Evolutionary conservation across 2,329 filamentous ascomycete species (phyloP).

Genomic region (Plectosphaerella cucumerina): DNA sequence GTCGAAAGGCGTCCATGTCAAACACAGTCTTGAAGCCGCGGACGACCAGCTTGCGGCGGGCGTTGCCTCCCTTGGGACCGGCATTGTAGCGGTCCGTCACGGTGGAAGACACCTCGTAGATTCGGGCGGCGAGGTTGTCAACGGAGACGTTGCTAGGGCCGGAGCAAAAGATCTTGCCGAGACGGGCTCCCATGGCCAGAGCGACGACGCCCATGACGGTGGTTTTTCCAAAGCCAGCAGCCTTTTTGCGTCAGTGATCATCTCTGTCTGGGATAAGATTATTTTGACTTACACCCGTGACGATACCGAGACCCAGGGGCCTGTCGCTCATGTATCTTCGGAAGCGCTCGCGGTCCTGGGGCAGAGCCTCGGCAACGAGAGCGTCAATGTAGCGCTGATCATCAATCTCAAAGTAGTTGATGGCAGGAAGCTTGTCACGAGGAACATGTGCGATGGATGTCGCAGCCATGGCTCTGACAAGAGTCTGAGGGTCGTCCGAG

Average conservation of each 20-base stretch:
- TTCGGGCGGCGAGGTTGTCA: slow-evolving; percentile 12
- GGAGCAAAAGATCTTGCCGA: slow-evolving; percentile 8
- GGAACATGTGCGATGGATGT: no score
- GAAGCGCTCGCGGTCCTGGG: background rate
- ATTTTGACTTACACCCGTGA: background rate
- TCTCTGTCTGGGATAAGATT: no score
- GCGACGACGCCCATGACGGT: background rate
- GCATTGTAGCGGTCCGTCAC: background rate
- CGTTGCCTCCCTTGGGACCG: no score
- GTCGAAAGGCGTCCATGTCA: slow-evolving; percentile 5
- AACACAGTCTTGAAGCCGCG: slow-evolving; percentile 1
- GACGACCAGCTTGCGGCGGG: slow-evolving; percentile 3
- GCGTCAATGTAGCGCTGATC: background rate
- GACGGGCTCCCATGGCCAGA: slow-evolving; percentile 4
- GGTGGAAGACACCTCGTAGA: background rate
- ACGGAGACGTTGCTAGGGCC: slow-evolving; percentile 11
- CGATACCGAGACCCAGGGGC: background rate
- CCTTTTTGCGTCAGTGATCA: slow-evolving; percentile 2
- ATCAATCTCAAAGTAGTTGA: background rate
- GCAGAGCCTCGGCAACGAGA: background rate
- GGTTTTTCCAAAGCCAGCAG: slow-evolving; percentile 14
- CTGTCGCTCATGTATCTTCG: background rate
- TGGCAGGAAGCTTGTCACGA: background rate
- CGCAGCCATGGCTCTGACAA: no score
- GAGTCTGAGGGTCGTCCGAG: no score